Base-by-base conservation (phyloP, 805 yeast species). In the Hanseniaspora vineae region DNA sequence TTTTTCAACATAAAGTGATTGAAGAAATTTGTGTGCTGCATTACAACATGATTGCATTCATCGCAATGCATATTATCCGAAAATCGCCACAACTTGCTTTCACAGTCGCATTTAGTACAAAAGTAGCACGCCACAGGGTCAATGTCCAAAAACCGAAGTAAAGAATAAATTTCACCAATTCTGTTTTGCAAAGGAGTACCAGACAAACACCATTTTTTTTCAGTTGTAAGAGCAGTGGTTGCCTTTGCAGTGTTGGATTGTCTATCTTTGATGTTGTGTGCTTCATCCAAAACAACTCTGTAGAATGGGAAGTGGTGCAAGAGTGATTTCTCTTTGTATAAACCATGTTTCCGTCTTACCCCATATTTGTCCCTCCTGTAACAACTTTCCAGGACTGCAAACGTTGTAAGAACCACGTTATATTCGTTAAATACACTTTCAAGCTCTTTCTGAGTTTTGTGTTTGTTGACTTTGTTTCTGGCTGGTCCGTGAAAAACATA, bases 101-200 rank as follows among this genome's bases (percentile, higher is more conserved):
- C 67, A 63, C 99, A 92, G 3, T 80, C 84, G 68, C 98, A 92
- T 59, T 80, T 82, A n/a, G 94, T 85, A 68, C 99, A 92, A 57
- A 78, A 90, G 65, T 92, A 92, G 48, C 79, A 74, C 53, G 90
- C 82, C 63, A 87, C 89, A 10, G 99, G 99, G 44, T 78, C 77
- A 37, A 90, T 71, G 54, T 81, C 77, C 66, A 92, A 65, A 59
- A 87, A 92, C 57, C 97, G 71, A 49, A 92, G 82, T 59, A 92
- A 67, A 1, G 97, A 89, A 64, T 92, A 92, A 71, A 92, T 75
- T 67, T 92, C 99, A 42, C 98, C 98, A 58, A 92, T 89, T 52
- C 97, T 72, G 62, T 92, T 92, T 58, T 92, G 99, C 52, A 92
- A 69, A 1, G 99, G 98, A 0, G 99, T 92, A 55, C 99, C 99